Conservation (phyloP, 2,329 filamentous ascomycete species). For the Aspergillus tamarii region DNA sequence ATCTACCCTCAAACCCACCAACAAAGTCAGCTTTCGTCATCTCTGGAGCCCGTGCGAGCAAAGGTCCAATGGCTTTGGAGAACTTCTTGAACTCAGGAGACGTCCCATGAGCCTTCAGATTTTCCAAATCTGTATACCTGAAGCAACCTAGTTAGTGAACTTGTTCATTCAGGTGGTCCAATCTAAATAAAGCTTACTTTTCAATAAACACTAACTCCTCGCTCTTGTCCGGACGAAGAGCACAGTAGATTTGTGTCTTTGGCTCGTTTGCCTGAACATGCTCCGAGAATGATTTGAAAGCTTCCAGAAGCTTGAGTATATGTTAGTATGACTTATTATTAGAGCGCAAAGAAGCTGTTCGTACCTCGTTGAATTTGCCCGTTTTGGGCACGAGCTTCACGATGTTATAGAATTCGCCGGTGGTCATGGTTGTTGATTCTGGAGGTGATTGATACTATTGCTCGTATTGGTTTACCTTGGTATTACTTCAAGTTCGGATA, state of each 20-base stretch:
- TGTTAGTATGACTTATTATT: neutral
- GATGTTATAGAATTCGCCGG: slow-evolving; percentile 22
- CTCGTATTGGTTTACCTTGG: neutral
- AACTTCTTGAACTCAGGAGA: slow-evolving; percentile 22
- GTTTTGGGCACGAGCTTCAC: slow-evolving; percentile 26
- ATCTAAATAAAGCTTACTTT: slow-evolving; percentile 17
- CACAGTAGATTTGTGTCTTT: slow-evolving; percentile 27
- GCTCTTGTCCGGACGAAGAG: slow-evolving; percentile 18
- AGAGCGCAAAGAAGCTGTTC: neutral
- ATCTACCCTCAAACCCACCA: slow-evolving; percentile 21
- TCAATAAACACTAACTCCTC: slow-evolving; percentile 26
- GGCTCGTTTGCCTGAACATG: slow-evolving; percentile 21
- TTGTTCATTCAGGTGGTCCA: neutral
- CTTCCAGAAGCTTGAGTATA: slow-evolving; percentile 15
- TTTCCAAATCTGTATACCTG: slow-evolving; percentile 23
- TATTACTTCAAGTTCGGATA: neutral
- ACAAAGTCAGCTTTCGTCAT: slow-evolving; percentile 20
- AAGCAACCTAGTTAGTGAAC: neutral
- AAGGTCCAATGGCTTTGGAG: slow-evolving; percentile 16
- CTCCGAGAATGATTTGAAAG: slow-evolving; percentile 22
- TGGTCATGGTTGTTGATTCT: slow-evolving; percentile 9
- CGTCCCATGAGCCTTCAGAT: slow-evolving; percentile 21
- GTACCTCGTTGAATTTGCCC: slow-evolving; percentile 24
- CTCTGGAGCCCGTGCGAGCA: slow-evolving; percentile 19
- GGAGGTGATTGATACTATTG: neutral